Evolutionary conservation across 2,329 filamentous ascomycete genomes (phyloP), one percentile per base, ranked within the genome.

Genomic region (Aspergillus calidoustus): DNA sequence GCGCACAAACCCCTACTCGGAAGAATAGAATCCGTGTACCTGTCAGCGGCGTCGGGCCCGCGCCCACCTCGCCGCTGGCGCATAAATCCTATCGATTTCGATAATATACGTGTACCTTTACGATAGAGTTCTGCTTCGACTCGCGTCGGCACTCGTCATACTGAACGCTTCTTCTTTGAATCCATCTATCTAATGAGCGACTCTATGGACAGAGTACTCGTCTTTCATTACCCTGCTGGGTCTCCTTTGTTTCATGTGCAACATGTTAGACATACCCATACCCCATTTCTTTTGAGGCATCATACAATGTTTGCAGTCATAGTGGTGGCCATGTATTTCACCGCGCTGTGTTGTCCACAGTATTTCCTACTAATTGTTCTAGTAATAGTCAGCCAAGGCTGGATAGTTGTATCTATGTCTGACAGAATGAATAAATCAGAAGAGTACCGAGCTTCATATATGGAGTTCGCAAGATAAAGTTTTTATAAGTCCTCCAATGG

Each of bases 1-100:
- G 83, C 67, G 79, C 78, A 5, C 76, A 77, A 57, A 81, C 79
- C 1, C 79, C 80, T 1, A 73, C 77, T 34, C 72, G 77, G 25
- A 69, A 72, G 25, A 75, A 77, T 22, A 77, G 76, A 31, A 58
- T 71, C 8, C 73, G 75, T 28, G 74, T 74, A 38, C 71, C 75
- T n/a, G 69, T 74, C 41, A 69, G 68, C 8, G 66, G 68, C 48
- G 58, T 70, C 49, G 69, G 69, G 11, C 71, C 74, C 48, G 72
- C 73, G 25, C 75, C 77, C 30, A 72, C 75, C 30, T 79, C 77
- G 19, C 78, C 78, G 22, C 65, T 80, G 48, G 78, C 78, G 30
- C 78, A 79, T 62, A 80, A 80, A 67, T 77, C 76, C 15, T 76
- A 72, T 63, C 75, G 75, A 61, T 71, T 74, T 51, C 74, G 75